Evolutionary conservation across 495 filamentous ascomycete species (phyloP), one percentile per base, ranked within the genome.

Genomic region (Elasticomyces elasticus): DNA sequence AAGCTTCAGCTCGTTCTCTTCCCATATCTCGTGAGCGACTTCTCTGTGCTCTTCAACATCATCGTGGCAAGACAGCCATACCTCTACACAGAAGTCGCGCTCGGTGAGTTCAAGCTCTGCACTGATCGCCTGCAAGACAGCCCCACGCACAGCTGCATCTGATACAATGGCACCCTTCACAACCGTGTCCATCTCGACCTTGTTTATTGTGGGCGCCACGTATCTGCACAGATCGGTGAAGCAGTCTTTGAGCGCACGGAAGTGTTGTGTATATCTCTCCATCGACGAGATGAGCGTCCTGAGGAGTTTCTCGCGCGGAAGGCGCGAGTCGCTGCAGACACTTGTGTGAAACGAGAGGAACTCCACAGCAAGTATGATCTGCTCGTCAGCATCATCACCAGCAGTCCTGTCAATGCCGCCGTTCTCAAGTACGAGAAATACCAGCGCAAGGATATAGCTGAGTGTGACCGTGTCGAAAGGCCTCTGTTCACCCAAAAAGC

Each of bases 31-130:
- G 25, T 77, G 77, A 1, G 84, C 91, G 26, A 95, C 72, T 33
- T 94, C 87, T 5, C 74, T 76, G 60, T 97, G 96, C 62, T 96
- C 92, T 12, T 88, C 81, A 0, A 86, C 79, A 52, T 92, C 86
- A 55, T 98, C 92, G 62, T 97, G 89, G 66, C 80, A 91, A 49
- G 82, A 83, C 22, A 98, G 75, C 91, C 91, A 97, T 12, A 97
- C 85, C 60, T 97, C 87, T 54, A 89, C 86, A 9, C 82, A 90
- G 64, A 88, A 91, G 27, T 82, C 78, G 24, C 85, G 72, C 48
- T 95, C 87, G 45, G 81, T 89, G 73, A 98, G 75, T 61, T 97
- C 91, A 35, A 97, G 81, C 63, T 96, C 88, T 22, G 86, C 79
- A 58, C 87, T 84, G 63, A 96, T 90, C 9, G 85, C 83, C 65